Conservation (phyloP, 1,284 basidiomycete genomes). For the Apiotrichum domesticum region DNA sequence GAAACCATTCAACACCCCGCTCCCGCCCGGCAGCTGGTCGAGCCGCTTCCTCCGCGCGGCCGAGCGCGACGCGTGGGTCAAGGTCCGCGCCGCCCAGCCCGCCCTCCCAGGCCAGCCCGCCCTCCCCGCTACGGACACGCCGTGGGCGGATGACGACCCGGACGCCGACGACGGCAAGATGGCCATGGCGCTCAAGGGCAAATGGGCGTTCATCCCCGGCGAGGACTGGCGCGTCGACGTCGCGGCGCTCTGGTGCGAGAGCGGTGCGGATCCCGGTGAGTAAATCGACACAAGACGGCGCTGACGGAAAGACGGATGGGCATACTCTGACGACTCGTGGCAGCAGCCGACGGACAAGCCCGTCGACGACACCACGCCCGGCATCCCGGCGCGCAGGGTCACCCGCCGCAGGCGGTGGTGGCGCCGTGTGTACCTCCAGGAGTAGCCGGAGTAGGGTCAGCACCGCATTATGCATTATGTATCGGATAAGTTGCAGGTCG, state of each 20-base stretch:
- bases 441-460: not conserved
- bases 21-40: conserved; percentile 27
- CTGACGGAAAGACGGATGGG: conserved; percentile 37
- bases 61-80: conserved; percentile 42
- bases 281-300: not conserved
- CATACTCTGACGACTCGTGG: conserved; percentile 46
- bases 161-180: conserved; percentile 25
- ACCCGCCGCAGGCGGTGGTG: conserved; percentile 19
- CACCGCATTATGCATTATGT: not conserved
- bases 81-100: conserved; percentile 8
- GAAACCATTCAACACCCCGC: conserved; percentile 7
- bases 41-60: conserved; percentile 29
- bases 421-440: conserved; percentile 13
- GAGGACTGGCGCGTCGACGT: conserved; percentile 47
- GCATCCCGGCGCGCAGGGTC: conserved; percentile 4
- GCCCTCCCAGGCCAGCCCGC: too few species aligned
- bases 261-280: conserved; percentile 38
- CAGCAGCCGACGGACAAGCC: conserved; percentile 3
- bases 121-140: not conserved
- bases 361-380: not conserved
- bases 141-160: conserved; percentile 23
- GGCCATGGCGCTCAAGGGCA: conserved; percentile 34
- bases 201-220: conserved; percentile 41
- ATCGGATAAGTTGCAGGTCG: too few species aligned
- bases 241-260: conserved; percentile 38